Percentiles rank a stretch among this genome's conserved stretches.
Conservation (phyloP, 129 eudicot species). For the Escallonia herrerae region DNA sequence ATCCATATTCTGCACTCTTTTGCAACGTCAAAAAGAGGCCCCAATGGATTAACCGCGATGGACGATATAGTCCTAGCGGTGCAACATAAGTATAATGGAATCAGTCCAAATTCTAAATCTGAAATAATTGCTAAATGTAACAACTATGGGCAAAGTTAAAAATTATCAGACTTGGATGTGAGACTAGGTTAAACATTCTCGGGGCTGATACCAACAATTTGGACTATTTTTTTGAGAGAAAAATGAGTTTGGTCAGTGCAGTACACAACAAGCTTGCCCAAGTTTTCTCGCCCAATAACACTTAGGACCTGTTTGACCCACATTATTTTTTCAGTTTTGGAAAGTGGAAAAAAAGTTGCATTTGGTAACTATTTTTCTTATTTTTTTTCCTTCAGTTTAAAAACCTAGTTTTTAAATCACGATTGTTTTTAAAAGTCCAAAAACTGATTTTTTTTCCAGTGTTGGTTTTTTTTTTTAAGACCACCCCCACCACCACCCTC, state of each 20-base stretch:
- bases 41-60: not conserved
- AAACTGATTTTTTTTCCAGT: no score
- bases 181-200: not conserved
- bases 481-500: no score
- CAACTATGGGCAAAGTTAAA: not conserved
- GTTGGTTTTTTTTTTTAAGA: no score
- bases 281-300: not conserved
- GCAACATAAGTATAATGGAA: not conserved
- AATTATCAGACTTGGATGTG: not conserved
- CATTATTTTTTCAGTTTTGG: no score
- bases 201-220: not conserved
- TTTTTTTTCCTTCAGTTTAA: no score
- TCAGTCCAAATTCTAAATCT: not conserved
- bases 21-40: not conserved
- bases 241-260: slow-evolving; percentile 12
- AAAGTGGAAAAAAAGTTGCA: no score
- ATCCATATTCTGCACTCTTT: not conserved
- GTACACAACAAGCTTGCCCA: slow-evolving; percentile 10
- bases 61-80: not conserved
- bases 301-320: no score
- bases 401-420: no score
- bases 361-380: no score
- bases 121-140: not conserved
- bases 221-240: not conserved
- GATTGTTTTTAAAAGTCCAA: no score